Evolutionary conservation across 768 basidiomycete genomes (phyloP), one percentile per base, ranked within the genome.

Genomic region (Pilatotrama ljubarskyi): DNA sequence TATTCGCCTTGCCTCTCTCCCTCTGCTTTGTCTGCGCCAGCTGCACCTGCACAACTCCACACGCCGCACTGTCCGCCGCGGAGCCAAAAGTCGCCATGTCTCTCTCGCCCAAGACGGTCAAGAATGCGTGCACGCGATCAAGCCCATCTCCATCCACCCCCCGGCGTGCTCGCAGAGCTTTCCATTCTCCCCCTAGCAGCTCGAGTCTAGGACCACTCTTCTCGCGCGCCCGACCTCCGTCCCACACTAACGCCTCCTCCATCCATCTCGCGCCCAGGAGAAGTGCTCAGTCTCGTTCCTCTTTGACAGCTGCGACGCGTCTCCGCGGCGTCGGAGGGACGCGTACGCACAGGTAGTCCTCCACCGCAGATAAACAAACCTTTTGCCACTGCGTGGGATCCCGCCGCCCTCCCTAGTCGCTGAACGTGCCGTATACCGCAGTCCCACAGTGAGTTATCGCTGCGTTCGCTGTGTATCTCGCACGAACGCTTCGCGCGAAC

Each of bases 91-190:
- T 1, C 2, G 24, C 20, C 40, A 9, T 22, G n/a, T n/a, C 41
- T 32, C 26, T 29, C 9, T 52, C 15, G 46, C 46, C 47, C 47
- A 50, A 32, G 26, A 44, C 13, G 15, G 44, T 15, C 44, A 55
- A 49, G 49, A 22, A 26, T 47, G 41, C 41, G 14, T 35, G 26
- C 57, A 38, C 49, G 48, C 58, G 50, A 57, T 42, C 63, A 40
- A n/a, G 13, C n/a, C 26, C 52, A 54, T 51, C 49, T 42, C 51
- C 59, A 46, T 24, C 51, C 24, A 13, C 49, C 20, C 43, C 55
- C 59, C 66, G 59, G 66, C 66, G 66, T 66, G 66, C 54, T 49
- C 26, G 51, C 66, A 56, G 52, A 66, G 63, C 54, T 29, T 49
- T 32, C 66, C 63, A 58, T 66, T 66, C 60, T 55, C 53, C 60